A percentile compares a stretch with the other conserved stretches of the same genome.
phyloP scores from a whole-genome alignment of 768 basidiomycete genomes.

The Melanogaster broomeanus region DNA sequence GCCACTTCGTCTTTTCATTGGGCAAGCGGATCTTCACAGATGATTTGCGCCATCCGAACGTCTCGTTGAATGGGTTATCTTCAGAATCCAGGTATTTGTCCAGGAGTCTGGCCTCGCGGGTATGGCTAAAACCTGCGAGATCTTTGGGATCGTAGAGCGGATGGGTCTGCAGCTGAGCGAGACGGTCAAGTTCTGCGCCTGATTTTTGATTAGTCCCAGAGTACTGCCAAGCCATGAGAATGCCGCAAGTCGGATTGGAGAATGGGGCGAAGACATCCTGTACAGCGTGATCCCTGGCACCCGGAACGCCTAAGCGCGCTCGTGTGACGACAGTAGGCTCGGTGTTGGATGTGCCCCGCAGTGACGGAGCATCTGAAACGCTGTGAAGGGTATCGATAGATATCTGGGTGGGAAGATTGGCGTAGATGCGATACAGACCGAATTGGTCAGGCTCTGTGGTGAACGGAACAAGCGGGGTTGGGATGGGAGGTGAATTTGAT shows the following conservation, averaged over 20 bases:
- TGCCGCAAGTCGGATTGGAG: constrained; percentile 19
- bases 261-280: constrained; percentile 9
- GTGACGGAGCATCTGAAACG: neutral
- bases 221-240: constrained; percentile 34
- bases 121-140: constrained; percentile 18
- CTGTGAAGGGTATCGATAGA: neutral
- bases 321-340: too few species aligned
- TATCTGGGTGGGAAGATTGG: neutral
- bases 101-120: neutral
- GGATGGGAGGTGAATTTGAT: neutral
- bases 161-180: constrained; percentile 25
- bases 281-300: neutral
- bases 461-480: neutral
- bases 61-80: neutral
- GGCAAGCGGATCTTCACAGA: neutral
- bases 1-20: neutral
- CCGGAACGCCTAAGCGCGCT: too few species aligned
- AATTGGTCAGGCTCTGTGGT: neutral
- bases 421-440: neutral
- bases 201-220: constrained; percentile 30
- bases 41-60: constrained; percentile 5
- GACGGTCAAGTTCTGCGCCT: constrained; percentile 19
- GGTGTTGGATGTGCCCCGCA: neutral
- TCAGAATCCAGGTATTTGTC: neutral
- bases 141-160: constrained; percentile 21